Evolutionary conservation across 768 basidiomycete species (phyloP), one percentile per base, ranked within the genome.

Genomic region (Strobilomyces echinocephalus): DNA sequence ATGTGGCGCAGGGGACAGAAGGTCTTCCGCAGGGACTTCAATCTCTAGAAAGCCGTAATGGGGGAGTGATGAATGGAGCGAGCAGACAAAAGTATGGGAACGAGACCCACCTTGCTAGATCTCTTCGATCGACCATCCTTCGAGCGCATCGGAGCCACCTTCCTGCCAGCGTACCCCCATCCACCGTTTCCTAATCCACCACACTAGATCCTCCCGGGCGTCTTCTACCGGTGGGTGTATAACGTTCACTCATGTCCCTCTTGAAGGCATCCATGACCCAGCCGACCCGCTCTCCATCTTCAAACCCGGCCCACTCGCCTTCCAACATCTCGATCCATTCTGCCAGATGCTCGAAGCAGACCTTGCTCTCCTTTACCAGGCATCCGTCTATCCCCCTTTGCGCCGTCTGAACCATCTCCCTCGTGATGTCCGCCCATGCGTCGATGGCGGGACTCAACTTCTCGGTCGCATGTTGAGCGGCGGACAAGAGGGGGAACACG

Each of bases 71-170:
- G 9, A 21, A 24, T 16, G 24, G 49, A 36, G 11, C 21, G 9
- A 15, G n/a, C 14, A 31, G 24, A 24, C 9, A 14, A 39, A 33
- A 15, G 7, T 1, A 28, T 4, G 46, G 14, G 48, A 43, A 30
- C 31, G 24, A 31, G 40, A 21, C 60, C 14, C 34, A 69, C 69
- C 69, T 57, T 68, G 69, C 4, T 69, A 68, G 38, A 98, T 91
- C 64, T 97, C 95, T 66, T 91, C 87, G 50, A 95, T 67, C 0
- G 88, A 84, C 91, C 92, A 97, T 5, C 78, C 79, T 46, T 95
- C 91, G n/a, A 98, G 75, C 5, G 71, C 65, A 47, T 87, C 85
- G 61, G 97, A 95, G 0, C 89, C 91, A n/a, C 82, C 81, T 47
- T 84, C 83, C 46, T 86, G 82, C n/a, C n/a, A n/a, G 12, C 86